Evolutionary conservation across 2,329 filamentous ascomycete genomes (phyloP), one percentile per base, ranked within the genome.

Genomic region (Fusarium sp.): DNA sequence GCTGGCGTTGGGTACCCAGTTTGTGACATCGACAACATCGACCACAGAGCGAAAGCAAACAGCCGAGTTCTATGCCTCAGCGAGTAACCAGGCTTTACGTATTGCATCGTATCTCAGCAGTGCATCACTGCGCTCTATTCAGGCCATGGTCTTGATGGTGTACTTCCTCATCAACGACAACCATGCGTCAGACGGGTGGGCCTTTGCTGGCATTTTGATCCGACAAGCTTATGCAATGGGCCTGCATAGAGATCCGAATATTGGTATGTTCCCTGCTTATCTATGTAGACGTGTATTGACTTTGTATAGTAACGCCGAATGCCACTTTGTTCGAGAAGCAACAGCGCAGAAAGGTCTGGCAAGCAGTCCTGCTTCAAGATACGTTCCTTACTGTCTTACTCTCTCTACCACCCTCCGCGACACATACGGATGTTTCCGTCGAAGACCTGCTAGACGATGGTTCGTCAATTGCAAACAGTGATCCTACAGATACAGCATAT

Each of bases 91-190:
- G 79, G 90, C 92, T 0, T 80, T 95, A 45, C 87, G 92, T 4
- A 87, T 94, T 75, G 91, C 89, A 60, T 93, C 91, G 0, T 95
- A 94, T 74, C 84, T 94, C 5, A 94, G 92, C 77, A 89, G 88
- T 46, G 91, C 92, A 3, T 92, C 91, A 0, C 84, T 94, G 52
- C 84, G 89, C 25, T 92, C 91, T 2, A 88, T 94, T 32, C 91
- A 94, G 78, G 89, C 92, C 46, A 94, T 94, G 92, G 90, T 94
- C 1, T 80, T 95, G 60, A 89, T 94, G 63, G 90, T 90, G 0
- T 94, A 94, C 76, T 95, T 95, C 73, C 83, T 95, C 37, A 94
- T 94, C 82, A 95, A 95, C 74, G 92, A 95, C 78, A 94, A 94
- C 74, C 92, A 94, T 74, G 92, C 92, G 6, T 92, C 91, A 0